Evolutionary conservation across 225 moss, liverwort and hornwort genomes (phyloP).

Genomic region (Bryum argenteum): DNA sequence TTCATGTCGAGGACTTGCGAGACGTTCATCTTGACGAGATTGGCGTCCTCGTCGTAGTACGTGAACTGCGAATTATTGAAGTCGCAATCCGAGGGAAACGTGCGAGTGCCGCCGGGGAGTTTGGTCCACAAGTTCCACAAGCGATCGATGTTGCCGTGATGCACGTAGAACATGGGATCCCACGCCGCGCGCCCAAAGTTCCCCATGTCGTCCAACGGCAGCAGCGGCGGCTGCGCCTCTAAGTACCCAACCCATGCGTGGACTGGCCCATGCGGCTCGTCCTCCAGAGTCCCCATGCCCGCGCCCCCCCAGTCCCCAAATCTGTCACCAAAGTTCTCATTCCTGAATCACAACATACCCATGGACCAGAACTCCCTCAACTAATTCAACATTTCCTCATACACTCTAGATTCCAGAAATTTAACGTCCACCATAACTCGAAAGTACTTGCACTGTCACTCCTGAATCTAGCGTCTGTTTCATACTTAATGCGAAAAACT

Average conservation of each 20-base stretch:
- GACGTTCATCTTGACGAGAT: constrained; percentile 42
- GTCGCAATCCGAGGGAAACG: constrained; percentile 29
- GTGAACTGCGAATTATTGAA: constrained; percentile 44
- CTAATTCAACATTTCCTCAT: too few species aligned
- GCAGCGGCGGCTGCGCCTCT: not conserved
- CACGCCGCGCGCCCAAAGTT: constrained; percentile 17
- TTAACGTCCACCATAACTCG: too few species aligned
- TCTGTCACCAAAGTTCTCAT: not conserved
- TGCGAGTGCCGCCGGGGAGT: constrained; percentile 22
- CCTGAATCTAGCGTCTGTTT: too few species aligned
- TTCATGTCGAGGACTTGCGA: constrained; percentile 8
- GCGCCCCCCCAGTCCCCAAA: constrained; percentile 30
- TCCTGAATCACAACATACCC: too few species aligned
- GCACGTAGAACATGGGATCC: constrained; percentile 31
- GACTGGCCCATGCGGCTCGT: constrained; percentile 37
- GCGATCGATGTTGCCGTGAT: constrained; percentile 37
- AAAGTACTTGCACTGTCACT: too few species aligned
- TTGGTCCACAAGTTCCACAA: constrained; percentile 32
- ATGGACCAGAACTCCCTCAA: too few species aligned
- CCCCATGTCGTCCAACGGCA: constrained; percentile 34
- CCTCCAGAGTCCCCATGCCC: constrained; percentile 28
- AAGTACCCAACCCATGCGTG: constrained; percentile 38
- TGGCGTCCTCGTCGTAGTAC: constrained; percentile 53
- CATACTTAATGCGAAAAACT: too few species aligned
- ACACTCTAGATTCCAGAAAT: too few species aligned